Percentiles rank a stretch among this genome's conserved stretches.
Conservation (phyloP, 495 filamentous ascomycete species). For the Aspergillus taichungensis region DNA sequence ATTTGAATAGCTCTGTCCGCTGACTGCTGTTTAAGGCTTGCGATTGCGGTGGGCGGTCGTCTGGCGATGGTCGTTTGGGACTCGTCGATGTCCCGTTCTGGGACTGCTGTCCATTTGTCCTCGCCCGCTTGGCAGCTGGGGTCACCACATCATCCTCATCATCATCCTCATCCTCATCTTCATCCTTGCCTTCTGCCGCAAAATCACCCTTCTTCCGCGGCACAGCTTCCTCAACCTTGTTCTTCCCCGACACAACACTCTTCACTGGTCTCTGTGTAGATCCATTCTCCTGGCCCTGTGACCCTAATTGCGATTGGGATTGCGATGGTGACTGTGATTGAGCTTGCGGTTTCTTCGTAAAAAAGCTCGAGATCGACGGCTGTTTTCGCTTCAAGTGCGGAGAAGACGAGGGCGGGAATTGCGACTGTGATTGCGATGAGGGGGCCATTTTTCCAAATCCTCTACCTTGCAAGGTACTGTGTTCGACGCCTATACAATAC, state of each 20-base stretch:
- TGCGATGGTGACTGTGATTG: too few species aligned
- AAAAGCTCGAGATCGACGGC: conserved; percentile 80
- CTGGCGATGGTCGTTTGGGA: conserved; percentile 1
- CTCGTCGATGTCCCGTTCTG: conserved; percentile 9
- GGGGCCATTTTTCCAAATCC: conserved; percentile 19
- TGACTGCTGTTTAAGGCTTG: conserved; percentile 20
- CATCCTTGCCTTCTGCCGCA: background rate
- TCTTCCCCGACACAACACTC: too few species aligned
- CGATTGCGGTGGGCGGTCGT: conserved; percentile 2
- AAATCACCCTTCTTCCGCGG: too few species aligned
- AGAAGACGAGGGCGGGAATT: conserved; percentile 26
- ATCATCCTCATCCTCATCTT: conserved; percentile 17
- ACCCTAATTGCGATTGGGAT: too few species aligned
- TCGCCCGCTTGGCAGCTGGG: conserved; percentile 33
- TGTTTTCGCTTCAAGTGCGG: conserved; percentile 51
- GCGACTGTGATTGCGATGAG: conserved; percentile 31
- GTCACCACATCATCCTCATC: conserved; percentile 34
- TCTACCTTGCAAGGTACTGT: background rate
- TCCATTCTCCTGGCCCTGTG: too few species aligned
- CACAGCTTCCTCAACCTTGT: too few species aligned
- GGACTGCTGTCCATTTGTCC: conserved; percentile 10
- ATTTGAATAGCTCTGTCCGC: conserved; percentile 33
- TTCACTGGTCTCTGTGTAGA: too few species aligned
- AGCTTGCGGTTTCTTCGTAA: conserved; percentile 50
- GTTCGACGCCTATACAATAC: too few species aligned